Base-by-base conservation (phyloP, 495 filamentous ascomycete genomes). In the Wilcoxina mikolae region DNA sequence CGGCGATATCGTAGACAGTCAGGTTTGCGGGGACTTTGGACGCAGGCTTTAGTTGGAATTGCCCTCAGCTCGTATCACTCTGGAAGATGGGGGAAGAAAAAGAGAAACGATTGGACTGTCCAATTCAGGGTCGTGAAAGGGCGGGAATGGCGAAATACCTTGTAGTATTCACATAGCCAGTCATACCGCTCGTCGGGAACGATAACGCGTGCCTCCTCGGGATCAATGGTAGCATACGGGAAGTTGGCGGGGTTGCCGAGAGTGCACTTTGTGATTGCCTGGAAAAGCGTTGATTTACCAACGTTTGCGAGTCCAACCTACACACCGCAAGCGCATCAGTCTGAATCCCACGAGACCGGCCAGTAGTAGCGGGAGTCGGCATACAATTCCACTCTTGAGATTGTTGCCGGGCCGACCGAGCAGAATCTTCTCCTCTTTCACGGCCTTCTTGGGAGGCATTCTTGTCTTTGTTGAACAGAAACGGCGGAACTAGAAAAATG, bases 161-260 rank as follows among this genome's bases (percentile, higher is more conserved):
- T 85, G 77, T 95, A 99, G 68, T 94, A 89, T 35, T 88, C 73
- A 69, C 83, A 87, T 51, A 99, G 74, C 88, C 88, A 96, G 73
- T 95, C 87, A 69, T 83, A 99, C 33, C 93, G 84, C 59, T 82
- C 87, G 73, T 99, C 93, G 51, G 93, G 93, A 23, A 99, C 93
- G 58, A 99, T 82, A 71, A 99, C 93, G 58, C 89, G 86, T 50
- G 93, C 88, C 73, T 99, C 93, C 73, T 99, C 93, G 20, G 93
- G 93, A 62, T 96, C 87, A 68, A 99, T 96, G 61, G 93, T 99
- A 60, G 93, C 93, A 74, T 90, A 99, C 18, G 93, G 93, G 68
- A 95, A 99, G 76, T 99, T 99, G 71, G 91, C 93, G 60, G 93
- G 93, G 74, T 99, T 99, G 73, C 93, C 93, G 62, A 99, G 78